Base-by-base conservation (phyloP, 2,329 filamentous ascomycete species). In the Alternaria arbusti region DNA sequence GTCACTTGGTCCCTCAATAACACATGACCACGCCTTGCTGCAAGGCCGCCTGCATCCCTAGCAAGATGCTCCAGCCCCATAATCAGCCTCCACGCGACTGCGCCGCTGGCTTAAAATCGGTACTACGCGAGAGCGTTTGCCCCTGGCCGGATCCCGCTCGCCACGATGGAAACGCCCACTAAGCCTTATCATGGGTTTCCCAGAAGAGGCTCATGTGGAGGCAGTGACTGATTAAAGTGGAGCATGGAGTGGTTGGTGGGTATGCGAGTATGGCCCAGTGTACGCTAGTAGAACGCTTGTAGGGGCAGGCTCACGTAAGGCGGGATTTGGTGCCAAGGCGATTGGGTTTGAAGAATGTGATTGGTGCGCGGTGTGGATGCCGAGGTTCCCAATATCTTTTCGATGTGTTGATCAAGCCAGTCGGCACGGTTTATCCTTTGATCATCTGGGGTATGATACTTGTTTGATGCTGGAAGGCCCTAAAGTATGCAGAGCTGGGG, bases 261-360 rank as follows among this genome's bases (percentile, higher is more conserved):
- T 30, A 30, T 46, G 28, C n/a, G 36, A 55, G 6, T 43, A 28
- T 45, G 46, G 17, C 45, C 49, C 45, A 52, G n/a, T 43, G 40
- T 50, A 54, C 36, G 50, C 49, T 51, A 52, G 51, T 22, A 28
- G 22, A 28, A n/a, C 44, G 32, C 32, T 56, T 63, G 20, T 45
- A 59, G 36, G 28, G 32, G 12, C n/a, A 23, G 12, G 57, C 56
- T 60, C 56, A 63, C 57, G 51, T 63, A 32, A 63, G 61, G 45
- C 51, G 51, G 26, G 15, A 57, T 49, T 20, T 20, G 23, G 15
- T 20, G 32, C 32, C 60, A 55, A 50, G 44, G 25, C 32, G 30
- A 47, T 54, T 47, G 43, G 43, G 30, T 36, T 22, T 13, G 23
- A 12, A 9, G 15, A 25, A 15, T 40, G 4, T 51, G 23, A 51